Percentiles rank a stretch among this genome's conserved stretches.
phyloP scores from a whole-genome alignment of 1,139 yeast genomes.

The Lodderomyces parapsilosis region DNA sequence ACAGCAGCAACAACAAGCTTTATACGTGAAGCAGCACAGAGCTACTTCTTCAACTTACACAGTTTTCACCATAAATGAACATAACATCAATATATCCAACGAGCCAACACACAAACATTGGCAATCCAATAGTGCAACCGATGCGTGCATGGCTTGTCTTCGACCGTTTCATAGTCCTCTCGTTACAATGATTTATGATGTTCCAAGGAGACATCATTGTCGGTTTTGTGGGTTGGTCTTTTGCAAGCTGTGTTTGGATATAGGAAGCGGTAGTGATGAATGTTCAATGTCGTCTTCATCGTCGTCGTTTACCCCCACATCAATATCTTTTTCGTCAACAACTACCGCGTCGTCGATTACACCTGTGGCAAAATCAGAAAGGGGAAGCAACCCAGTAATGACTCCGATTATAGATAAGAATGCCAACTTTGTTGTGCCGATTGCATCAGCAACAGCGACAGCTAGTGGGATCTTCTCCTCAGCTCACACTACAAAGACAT shows the following conservation, averaged over 20 bases:
- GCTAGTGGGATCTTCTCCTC: slow-evolving; percentile 7
- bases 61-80: background rate
- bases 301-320: background rate
- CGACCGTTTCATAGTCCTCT: slow-evolving; percentile 33
- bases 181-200: slow-evolving; percentile 12
- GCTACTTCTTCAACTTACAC: slow-evolving; percentile 3
- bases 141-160: slow-evolving; percentile 45
- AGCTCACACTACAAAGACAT: background rate
- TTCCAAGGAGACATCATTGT: slow-evolving; percentile 37
- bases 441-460: slow-evolving; percentile 22
- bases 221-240: slow-evolving; percentile 43
- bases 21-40: too few relatives aligned
- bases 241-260: slow-evolving; percentile 31
- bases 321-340: too few relatives aligned
- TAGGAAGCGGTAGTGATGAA: background rate
- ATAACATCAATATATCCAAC: background rate
- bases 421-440: slow-evolving; percentile 41
- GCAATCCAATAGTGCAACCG: slow-evolving; percentile 38
- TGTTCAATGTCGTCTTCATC: background rate
- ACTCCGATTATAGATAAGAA: slow-evolving; percentile 26
- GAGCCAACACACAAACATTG: slow-evolving; percentile 46
- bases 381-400: background rate
- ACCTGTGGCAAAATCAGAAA: background rate
- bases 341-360: too few relatives aligned
- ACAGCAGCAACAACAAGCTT: too few relatives aligned